Evolutionary conservation across 352 stramenopile genomes (phyloP).

Genomic region (Globisporangium apiculatum): DNA sequence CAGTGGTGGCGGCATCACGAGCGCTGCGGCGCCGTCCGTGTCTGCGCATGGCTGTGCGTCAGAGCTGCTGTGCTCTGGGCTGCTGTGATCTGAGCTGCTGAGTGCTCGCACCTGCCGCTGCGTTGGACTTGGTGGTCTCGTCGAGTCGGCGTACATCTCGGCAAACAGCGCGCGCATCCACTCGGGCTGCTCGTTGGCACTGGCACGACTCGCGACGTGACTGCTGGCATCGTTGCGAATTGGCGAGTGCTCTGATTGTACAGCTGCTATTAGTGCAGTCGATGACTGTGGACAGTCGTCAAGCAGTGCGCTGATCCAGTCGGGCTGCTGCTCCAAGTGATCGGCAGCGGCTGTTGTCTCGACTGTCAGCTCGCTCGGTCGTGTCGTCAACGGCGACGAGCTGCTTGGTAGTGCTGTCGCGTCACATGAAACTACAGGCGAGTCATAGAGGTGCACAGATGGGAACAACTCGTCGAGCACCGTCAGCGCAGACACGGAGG

Average conservation of each 20-base stretch:
- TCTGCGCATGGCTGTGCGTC: too few species aligned
- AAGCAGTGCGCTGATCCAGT: neutral
- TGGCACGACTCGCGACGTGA: too few species aligned
- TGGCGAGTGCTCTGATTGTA: neutral
- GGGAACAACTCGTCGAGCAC: conserved; percentile 6
- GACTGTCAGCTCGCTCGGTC: too few species aligned
- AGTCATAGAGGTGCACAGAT: too few species aligned
- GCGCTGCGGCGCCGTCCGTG: too few species aligned
- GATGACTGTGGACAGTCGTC: neutral
- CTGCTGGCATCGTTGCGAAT: neutral
- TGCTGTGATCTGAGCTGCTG: neutral
- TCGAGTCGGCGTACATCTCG: conserved; percentile 1
- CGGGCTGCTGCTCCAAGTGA: neutral
- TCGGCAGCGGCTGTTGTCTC: neutral
- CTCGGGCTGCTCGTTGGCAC: neutral
- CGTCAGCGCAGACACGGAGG: neutral
- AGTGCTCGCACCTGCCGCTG: neutral
- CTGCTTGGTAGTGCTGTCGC: neutral
- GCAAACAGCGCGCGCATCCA: conserved; percentile 4
- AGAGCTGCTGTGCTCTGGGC: neutral
- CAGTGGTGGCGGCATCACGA: neutral
- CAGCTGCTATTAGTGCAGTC: neutral
- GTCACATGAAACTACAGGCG: neutral
- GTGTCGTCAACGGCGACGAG: neutral
- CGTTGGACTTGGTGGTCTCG: neutral